A percentile compares a stretch with the other conserved stretches of the same genome.
phyloP scores from a whole-genome alignment of 2,329 filamentous ascomycete genomes.

The Paramyrothecium roridum region DNA sequence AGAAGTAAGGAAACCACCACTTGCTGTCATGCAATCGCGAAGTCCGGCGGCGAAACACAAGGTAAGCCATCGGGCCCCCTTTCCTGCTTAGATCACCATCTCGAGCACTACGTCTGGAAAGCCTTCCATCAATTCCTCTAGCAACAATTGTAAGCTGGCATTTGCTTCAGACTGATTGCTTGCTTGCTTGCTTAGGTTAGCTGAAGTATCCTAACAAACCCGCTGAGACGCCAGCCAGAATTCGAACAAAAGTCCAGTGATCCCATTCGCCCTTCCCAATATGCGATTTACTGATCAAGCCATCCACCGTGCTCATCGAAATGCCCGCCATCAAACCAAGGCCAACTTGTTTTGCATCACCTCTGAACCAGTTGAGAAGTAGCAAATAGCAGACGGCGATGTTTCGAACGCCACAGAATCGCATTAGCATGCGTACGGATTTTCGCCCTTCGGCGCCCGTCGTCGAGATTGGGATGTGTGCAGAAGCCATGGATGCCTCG shows the following conservation, averaged over 20 bases:
- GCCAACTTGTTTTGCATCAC: conserved; percentile 7
- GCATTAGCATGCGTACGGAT: conserved; percentile 4
- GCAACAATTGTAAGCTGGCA: no score
- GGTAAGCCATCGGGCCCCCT: no score
- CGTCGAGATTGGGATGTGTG: conserved; percentile 10
- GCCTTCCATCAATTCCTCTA: no score
- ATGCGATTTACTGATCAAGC: conserved; percentile 9
- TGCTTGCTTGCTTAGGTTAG: no score
- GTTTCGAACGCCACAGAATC: conserved; percentile 12
- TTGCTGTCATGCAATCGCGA: no score
- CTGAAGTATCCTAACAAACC: no score
- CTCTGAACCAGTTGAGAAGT: conserved; percentile 8
- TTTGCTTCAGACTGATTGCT: no score
- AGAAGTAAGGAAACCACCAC: no score
- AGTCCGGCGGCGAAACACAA: no score
- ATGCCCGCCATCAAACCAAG: conserved; percentile 2
- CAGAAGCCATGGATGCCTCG: conserved; percentile 5
- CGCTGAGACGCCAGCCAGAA: background rate
- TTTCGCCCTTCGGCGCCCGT: conserved; percentile 9
- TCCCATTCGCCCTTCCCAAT: conserved; percentile 14
- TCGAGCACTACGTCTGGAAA: no score
- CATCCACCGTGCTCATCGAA: conserved; percentile 9
- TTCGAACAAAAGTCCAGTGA: conserved; percentile 14
- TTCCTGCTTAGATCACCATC: no score
- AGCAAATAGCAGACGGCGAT: conserved; percentile 12